phyloP scores from a whole-genome alignment of 129 eudicot genomes.

The Lonicera japonica region DNA sequence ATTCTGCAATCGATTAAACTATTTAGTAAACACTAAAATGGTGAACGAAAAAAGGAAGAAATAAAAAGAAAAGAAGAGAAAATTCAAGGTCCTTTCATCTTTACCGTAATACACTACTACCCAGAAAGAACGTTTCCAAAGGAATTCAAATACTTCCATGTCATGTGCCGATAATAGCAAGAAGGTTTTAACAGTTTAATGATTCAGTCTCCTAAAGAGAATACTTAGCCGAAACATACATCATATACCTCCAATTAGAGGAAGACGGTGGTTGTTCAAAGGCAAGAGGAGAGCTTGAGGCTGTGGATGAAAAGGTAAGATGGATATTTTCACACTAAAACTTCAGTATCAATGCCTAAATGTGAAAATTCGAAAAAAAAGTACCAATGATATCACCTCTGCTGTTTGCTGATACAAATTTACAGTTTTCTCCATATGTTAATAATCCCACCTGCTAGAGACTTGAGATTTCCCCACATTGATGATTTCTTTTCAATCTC shows the following conservation, averaged over 20 bases:
- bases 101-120: background rate
- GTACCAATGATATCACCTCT: background rate
- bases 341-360: background rate
- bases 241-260: background rate
- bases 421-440: conserved; percentile 38
- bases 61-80: too few relatives aligned
- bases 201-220: background rate
- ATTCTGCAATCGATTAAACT: too few relatives aligned
- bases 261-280: background rate
- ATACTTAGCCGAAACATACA: background rate
- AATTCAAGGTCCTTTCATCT: background rate
- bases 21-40: too few relatives aligned
- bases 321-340: background rate
- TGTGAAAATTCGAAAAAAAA: background rate
- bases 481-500: conserved; percentile 23
- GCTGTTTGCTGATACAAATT: background rate
- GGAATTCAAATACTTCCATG: background rate
- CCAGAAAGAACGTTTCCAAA: background rate
- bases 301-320: background rate
- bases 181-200: background rate
- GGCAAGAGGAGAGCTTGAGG: background rate
- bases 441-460: conserved; percentile 27
- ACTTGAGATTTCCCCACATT: conserved; percentile 44
- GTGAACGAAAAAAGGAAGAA: too few relatives aligned
- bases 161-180: background rate